Evolutionary conservation across 768 basidiomycete species (phyloP).

Genomic region (Boletales sp.): DNA sequence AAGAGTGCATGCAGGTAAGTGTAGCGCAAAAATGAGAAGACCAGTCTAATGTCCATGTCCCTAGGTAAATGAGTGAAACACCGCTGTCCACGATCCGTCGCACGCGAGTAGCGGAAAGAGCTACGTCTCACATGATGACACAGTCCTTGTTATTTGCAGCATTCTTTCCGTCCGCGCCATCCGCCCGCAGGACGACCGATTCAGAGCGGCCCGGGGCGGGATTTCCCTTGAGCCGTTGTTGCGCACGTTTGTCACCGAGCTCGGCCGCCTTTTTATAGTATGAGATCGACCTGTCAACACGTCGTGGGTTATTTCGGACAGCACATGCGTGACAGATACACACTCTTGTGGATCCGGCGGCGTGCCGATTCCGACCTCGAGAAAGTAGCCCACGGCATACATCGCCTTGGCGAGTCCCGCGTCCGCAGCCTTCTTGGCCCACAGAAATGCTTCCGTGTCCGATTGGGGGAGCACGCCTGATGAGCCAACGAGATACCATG

Average conservation of each 20-base stretch:
- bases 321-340: slow-evolving; percentile 28
- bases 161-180: slow-evolving; percentile 48
- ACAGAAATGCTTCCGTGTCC: slow-evolving; percentile 96
- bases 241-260: slow-evolving; percentile 89
- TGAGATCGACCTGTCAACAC: slow-evolving; percentile 50
- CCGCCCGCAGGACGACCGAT: slow-evolving; percentile 54
- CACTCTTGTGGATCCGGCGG: slow-evolving; percentile 62
- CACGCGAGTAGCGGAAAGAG: too few relatives aligned
- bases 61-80: slow-evolving; percentile 3
- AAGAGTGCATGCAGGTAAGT: slow-evolving; percentile 3
- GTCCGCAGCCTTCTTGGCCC: slow-evolving; percentile 96
- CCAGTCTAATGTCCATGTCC: slow-evolving; percentile 16
- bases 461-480: slow-evolving; percentile 97
- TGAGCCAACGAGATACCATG: slow-evolving; percentile 99
- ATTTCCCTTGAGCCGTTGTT: slow-evolving; percentile 70
- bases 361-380: slow-evolving; percentile 91
- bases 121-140: slow-evolving; percentile 62
- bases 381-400: slow-evolving; percentile 98
- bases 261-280: slow-evolving; percentile 93
- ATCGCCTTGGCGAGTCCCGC: slow-evolving; percentile 90
- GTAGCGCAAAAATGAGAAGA: slow-evolving; percentile 8
- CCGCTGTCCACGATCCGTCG: too few relatives aligned
- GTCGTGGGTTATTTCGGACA: background rate
- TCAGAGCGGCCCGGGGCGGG: slow-evolving; percentile 58
- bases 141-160: slow-evolving; percentile 68